Evolutionary conservation across 1,139 yeast species (phyloP), one percentile per base, ranked within the genome.

Genomic region (Taphrina deformans): DNA sequence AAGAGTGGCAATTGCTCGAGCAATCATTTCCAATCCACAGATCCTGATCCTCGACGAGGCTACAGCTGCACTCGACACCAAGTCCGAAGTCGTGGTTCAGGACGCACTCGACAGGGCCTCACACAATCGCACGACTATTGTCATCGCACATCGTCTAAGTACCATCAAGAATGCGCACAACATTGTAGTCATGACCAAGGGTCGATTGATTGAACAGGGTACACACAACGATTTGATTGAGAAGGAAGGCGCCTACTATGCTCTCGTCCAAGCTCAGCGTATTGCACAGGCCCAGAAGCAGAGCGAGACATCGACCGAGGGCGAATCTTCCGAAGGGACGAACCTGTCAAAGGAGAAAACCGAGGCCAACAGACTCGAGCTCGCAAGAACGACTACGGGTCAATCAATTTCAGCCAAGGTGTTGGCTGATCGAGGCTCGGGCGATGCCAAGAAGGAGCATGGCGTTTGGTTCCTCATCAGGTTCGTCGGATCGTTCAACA

Each of bases 91-190:
- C 67, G 82, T 87, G 0, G 91, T 89, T 55, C 84, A 83, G 70
- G 78, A 79, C 56, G 87, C 90, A 0, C 76, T 86, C 58, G 85
- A 85, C 63, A 78, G 80, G 60, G 79, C 88, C 48, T 84, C 91
- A 83, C 79, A 80, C 67, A 79, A 82, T 56, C 82, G 86, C 61
- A 88, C 95, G 0, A 87, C 91, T 2, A 86, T 88, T 56, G 85
- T 89, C 16, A 86, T 88, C 73, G 93, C 95, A 2, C 95, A 87
- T 75, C 80, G 93, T 69, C 76, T 88, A 67, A 85, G 91, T 6
- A 88, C 95, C 2, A 87, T 88, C 67, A 84, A 82, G 71, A 78
- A 78, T 62, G 81, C 81, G 10, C 78, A 79, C 69, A 73, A 75
- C 65, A 78, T 79, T 66, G 79, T 79, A 14, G 82, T 79, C 46